Conservation (phyloP, 495 filamentous ascomycete species). For the Aspergillus conjunctus region DNA sequence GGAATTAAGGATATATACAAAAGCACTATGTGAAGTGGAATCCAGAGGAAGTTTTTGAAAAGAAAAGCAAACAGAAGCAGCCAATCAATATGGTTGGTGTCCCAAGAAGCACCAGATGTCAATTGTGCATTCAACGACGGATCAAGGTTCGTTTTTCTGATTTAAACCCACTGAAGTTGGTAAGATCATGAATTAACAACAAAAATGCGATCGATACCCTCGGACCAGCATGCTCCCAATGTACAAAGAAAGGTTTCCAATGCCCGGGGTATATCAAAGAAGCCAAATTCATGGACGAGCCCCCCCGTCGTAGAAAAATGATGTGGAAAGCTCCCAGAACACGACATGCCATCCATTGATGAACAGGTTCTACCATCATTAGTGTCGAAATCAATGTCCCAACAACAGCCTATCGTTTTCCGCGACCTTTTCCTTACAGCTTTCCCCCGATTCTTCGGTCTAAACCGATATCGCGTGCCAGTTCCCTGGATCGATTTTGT, state of each 20-base stretch:
- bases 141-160: conserved; percentile 25
- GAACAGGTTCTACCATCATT: conserved; percentile 28
- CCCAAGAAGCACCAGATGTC: conserved; percentile 45
- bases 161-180: neutral
- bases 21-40: neutral
- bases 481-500: conserved; percentile 30
- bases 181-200: neutral
- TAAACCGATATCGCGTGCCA: conserved; percentile 29
- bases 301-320: conserved; percentile 24
- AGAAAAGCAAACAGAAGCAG: neutral
- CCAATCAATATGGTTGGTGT: conserved; percentile 40
- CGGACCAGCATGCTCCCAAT: conserved; percentile 34
- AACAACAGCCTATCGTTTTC: conserved; percentile 31
- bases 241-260: conserved; percentile 28
- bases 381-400: conserved; percentile 23
- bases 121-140: conserved; percentile 36
- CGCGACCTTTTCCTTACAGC: conserved; percentile 29
- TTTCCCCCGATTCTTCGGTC: conserved; percentile 30
- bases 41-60: neutral
- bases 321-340: conserved; percentile 17
- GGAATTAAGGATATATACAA: too few relatives aligned
- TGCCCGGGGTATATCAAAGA: conserved; percentile 34
- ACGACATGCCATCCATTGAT: conserved; percentile 23
- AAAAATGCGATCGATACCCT: conserved; percentile 35
- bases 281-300: conserved; percentile 33